Base-by-base conservation (phyloP, 2,329 filamentous ascomycete genomes). In the Beauveria asiatica region DNA sequence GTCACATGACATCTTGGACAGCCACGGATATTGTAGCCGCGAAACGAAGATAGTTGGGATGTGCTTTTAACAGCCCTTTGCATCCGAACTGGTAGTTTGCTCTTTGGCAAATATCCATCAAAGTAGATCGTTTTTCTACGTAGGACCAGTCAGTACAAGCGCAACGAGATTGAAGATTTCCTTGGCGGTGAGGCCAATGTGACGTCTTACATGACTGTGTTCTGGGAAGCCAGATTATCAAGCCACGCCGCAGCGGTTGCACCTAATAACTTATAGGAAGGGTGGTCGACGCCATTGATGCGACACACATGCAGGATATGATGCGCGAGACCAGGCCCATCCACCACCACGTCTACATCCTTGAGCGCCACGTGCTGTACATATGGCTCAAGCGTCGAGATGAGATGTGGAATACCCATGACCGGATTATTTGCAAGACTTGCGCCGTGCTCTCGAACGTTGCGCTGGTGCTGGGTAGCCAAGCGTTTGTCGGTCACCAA, bases 291-390 rank as follows among this genome's bases (percentile, higher is more conserved):
- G 53, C 78, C 76, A 67, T 79, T 80, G 44, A 72, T 72, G 21
- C 71, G 74, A 60, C 85, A 80, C 19, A 83, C 73, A 55, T 84
- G 76, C 62, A 88, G 84, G 45, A 92, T 76, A 70, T 90, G 82
- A 70, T 93, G 88, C 1, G 90, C 89, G 27, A 96, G 75, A 2
- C 85, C 86, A 5, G 92, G 91, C 0, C 91, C 92, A 69, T 96
- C 92, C 60, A 96, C 83, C 49, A 83, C 78, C 21, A 81, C 73
- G 6, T 67, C 67, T 44, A 76, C 68, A 27, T 73, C 70, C 44
- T 70, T 65, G 2, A 88, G 72, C 11, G 69, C 65, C 8, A 70
- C 70, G 19, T 72, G 67, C 30, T 73, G 70, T 1, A 80, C 79
- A 68, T 81, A 85, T 0, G 79, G 80, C 62, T 78, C 74, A 48